These are phyloP conservation scores for Saccharomyces pastorianus DNA, from an alignment of 1,139 yeast species.

Conservation along the genomic window DNA sequence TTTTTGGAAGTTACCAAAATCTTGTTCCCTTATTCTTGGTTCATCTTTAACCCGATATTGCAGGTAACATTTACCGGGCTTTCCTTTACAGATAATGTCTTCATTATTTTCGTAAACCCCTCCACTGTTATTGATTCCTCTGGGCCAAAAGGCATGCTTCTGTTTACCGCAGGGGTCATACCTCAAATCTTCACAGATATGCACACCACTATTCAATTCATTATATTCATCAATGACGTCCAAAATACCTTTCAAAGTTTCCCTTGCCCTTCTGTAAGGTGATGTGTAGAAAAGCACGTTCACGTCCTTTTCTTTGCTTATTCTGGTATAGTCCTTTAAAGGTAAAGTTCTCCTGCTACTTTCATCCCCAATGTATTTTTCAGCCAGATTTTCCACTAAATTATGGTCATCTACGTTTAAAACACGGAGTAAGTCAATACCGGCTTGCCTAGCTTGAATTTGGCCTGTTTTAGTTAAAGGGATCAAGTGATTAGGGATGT, in stretches of 20 bases:
- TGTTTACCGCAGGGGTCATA: constrained; percentile 21
- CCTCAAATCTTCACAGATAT: constrained; percentile 8
- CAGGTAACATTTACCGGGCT: constrained; percentile 32
- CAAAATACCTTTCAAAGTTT: constrained; percentile 64
- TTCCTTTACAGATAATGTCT: constrained; percentile 7
- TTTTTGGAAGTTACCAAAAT: constrained; percentile 81
- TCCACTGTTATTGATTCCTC: constrained; percentile 13
- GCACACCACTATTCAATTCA: constrained; percentile 14
- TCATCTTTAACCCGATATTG: constrained; percentile 62
- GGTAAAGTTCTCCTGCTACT: constrained; percentile 5
- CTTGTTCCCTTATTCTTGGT: constrained; percentile 87
- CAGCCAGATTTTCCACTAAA: constrained; percentile 15
- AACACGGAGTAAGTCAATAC: constrained; percentile 46
- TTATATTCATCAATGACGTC: constrained; percentile 45
- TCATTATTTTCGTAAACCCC: constrained; percentile 23
- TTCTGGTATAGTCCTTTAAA: constrained; percentile 3
- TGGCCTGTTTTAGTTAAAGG: constrained; percentile 64
- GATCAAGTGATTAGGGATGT: constrained; percentile 71
- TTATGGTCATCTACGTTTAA: constrained; percentile 42
- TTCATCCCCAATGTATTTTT: constrained; percentile 14
- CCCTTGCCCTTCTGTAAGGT: constrained; percentile 74
- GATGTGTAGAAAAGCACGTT: constrained; percentile 61
- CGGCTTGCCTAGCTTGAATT: constrained; percentile 61
- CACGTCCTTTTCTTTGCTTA: constrained; percentile 1
- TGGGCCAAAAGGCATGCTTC: constrained; percentile 23